Evolutionary conservation across 176 grass and related monocot species (phyloP).

Genomic region (Pontederia crassipes): DNA sequence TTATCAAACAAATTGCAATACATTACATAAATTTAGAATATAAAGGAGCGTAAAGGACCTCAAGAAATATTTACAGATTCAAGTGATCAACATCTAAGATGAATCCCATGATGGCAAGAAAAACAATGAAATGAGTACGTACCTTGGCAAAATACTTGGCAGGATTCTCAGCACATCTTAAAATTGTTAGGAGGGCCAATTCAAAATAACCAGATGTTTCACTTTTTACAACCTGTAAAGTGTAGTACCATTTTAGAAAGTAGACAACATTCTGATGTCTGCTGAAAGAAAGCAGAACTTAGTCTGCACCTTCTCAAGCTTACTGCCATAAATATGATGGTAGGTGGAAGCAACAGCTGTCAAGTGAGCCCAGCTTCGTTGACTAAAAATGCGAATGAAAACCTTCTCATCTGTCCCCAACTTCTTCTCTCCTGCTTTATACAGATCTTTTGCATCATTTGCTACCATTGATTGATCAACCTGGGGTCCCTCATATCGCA

Average conservation of each 20-base stretch:
- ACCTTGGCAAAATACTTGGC: conserved; percentile 99
- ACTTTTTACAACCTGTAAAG: conserved; percentile 62
- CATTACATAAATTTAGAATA: too few species aligned
- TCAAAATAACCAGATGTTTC: conserved; percentile 97
- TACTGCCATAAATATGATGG: conserved; percentile 59
- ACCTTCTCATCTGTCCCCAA: conserved; percentile 82
- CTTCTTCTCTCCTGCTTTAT: conserved; percentile 94
- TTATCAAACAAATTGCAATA: too few species aligned
- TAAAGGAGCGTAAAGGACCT: too few species aligned
- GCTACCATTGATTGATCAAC: conserved; percentile 69
- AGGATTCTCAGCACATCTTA: conserved; percentile 84
- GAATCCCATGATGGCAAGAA: conserved; percentile 9
- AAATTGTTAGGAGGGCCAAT: conserved; percentile 70
- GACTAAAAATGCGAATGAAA: conserved; percentile 83
- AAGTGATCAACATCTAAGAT: neutral
- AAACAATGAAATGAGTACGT: conserved; percentile 19
- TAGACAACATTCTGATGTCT: conserved; percentile 1
- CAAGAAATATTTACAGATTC: neutral
- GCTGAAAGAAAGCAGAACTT: conserved; percentile 5
- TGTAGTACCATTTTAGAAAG: conserved; percentile 1
- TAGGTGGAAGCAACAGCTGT: conserved; percentile 82
- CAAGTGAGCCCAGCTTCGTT: conserved; percentile 73
- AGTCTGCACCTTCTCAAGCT: conserved; percentile 68
- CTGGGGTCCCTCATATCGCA: conserved; percentile 83
- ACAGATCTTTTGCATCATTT: conserved; percentile 84